Conservation (phyloP, 2,329 filamentous ascomycete species). For the Knoxdaviesia capensis region DNA sequence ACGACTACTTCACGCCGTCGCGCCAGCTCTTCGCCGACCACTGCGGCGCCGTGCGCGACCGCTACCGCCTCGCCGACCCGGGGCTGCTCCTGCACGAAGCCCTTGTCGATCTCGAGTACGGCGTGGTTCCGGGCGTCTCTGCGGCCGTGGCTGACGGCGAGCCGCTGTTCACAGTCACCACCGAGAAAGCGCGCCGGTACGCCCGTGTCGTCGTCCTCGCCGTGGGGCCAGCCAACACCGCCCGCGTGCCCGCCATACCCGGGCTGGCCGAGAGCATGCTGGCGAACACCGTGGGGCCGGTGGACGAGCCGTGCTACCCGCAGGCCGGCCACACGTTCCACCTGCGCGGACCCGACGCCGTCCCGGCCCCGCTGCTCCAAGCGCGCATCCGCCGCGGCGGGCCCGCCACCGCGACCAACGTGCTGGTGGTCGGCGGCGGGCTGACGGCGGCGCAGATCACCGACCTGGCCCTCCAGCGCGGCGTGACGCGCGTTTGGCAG, state of each 20-base stretch:
- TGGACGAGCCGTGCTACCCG: constrained; percentile 5
- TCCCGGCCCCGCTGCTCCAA: constrained; percentile 32
- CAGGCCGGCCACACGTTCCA: constrained; percentile 45
- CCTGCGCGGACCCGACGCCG: constrained; percentile 21
- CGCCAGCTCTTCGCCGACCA: constrained; percentile 40
- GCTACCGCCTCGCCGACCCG: constrained; percentile 22
- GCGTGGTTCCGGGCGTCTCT: constrained; percentile 21
- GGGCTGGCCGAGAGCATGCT: constrained; percentile 9
- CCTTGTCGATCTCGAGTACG: constrained; percentile 41
- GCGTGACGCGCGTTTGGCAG: constrained; percentile 48
- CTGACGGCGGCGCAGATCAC: constrained; percentile 57
- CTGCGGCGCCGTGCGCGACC: constrained; percentile 32
- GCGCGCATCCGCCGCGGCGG: constrained; percentile 21
- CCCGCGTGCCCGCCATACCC: constrained; percentile 21
- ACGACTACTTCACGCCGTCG: constrained; percentile 50
- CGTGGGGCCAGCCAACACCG: constrained; percentile 45
- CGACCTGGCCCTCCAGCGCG: constrained; percentile 42
- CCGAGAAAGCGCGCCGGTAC: constrained; percentile 30
- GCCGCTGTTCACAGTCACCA: constrained; percentile 44
- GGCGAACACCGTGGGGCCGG: constrained; percentile 1
- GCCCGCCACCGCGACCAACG: constrained; percentile 27
- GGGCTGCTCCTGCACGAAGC: constrained; percentile 39
- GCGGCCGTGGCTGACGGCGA: constrained; percentile 16
- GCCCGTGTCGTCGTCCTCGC: constrained; percentile 48
- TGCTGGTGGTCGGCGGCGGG: constrained; percentile 56